Evolutionary conservation across 345 rosid genomes (phyloP).

Genomic region (Ceriops decandra): DNA sequence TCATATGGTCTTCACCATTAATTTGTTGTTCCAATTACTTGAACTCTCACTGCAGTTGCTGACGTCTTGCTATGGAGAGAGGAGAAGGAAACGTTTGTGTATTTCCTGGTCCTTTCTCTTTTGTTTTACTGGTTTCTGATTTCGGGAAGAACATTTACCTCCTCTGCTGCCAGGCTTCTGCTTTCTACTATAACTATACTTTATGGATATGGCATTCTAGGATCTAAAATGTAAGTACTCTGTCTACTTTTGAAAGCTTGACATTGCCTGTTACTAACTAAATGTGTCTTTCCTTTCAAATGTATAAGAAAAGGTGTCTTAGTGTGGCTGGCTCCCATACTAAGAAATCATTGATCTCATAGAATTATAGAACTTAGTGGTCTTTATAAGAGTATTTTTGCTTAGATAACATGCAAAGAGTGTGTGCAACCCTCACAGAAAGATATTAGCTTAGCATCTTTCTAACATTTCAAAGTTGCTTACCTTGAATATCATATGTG

Average conservation of each 20-base stretch:
- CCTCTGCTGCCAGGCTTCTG: constrained; percentile 69
- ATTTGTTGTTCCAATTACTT: constrained; percentile 11
- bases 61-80: constrained; percentile 91
- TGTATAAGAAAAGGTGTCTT: too few species aligned
- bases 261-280: neutral
- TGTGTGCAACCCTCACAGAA: too few species aligned
- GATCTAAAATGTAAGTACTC: constrained; percentile 58
- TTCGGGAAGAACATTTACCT: constrained; percentile 61
- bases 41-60: constrained; percentile 57
- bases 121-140: constrained; percentile 77
- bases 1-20: neutral
- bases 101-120: constrained; percentile 46
- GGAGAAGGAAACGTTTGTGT: constrained; percentile 70
- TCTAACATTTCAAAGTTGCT: neutral
- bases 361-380: too few species aligned
- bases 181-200: constrained; percentile 42
- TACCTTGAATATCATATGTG: neutral
- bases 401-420: too few species aligned
- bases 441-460: too few species aligned
- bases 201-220: constrained; percentile 52
- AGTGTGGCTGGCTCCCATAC: too few species aligned
- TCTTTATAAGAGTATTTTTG: too few species aligned
- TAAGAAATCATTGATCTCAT: too few species aligned
- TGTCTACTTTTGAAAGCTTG: neutral
- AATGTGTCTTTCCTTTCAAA: too few species aligned